Percentiles rank a stretch among this genome's conserved stretches.
These are phyloP conservation scores for Leishmania arabica DNA, from an alignment of 208 protist species.

Conservation along the genomic window DNA sequence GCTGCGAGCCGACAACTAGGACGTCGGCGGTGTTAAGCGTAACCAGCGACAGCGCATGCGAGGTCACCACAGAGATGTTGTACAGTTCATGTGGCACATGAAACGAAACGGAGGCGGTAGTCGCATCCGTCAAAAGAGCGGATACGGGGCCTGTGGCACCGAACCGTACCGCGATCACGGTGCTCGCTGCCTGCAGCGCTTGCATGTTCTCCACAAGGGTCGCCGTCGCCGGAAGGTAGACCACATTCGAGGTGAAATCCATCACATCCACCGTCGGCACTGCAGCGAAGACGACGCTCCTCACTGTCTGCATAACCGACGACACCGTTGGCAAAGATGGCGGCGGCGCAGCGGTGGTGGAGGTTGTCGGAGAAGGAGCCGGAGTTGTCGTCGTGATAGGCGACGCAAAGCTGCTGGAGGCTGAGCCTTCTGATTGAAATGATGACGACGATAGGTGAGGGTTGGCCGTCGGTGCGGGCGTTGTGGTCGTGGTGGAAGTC, in stretches of 20 bases:
- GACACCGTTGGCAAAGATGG: slow-evolving; percentile 15
- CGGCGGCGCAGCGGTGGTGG: slow-evolving; percentile 18
- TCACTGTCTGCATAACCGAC: slow-evolving; percentile 30
- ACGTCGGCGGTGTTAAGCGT: slow-evolving; percentile 10
- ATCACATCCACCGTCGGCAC: slow-evolving; percentile 35
- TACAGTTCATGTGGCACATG: slow-evolving; percentile 29
- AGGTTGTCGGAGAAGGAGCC: slow-evolving; percentile 11
- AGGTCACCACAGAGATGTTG: slow-evolving; percentile 12
- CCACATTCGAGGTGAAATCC: slow-evolving; percentile 38
- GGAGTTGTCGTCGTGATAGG: slow-evolving; percentile 3
- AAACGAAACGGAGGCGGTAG: slow-evolving; percentile 17
- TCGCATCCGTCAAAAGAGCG: slow-evolving; percentile 12
- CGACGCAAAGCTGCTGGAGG: slow-evolving; percentile 14
- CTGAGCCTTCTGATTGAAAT: slow-evolving; percentile 1
- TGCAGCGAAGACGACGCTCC: slow-evolving; percentile 17
- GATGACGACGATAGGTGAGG: not conserved
- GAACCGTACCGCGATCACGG: slow-evolving; percentile 27
- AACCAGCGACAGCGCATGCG: slow-evolving; percentile 12
- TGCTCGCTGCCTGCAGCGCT: slow-evolving; percentile 6
- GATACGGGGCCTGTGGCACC: slow-evolving; percentile 24
- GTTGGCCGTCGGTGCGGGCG: not conserved
- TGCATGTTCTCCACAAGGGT: slow-evolving; percentile 30
- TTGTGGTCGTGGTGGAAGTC: slow-evolving; percentile 16
- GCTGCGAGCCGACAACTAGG: slow-evolving; percentile 10
- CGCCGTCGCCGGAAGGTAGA: slow-evolving; percentile 22